phyloP scores from a whole-genome alignment of 2,329 filamentous ascomycete species.

The Epichloe glyceriae region DNA sequence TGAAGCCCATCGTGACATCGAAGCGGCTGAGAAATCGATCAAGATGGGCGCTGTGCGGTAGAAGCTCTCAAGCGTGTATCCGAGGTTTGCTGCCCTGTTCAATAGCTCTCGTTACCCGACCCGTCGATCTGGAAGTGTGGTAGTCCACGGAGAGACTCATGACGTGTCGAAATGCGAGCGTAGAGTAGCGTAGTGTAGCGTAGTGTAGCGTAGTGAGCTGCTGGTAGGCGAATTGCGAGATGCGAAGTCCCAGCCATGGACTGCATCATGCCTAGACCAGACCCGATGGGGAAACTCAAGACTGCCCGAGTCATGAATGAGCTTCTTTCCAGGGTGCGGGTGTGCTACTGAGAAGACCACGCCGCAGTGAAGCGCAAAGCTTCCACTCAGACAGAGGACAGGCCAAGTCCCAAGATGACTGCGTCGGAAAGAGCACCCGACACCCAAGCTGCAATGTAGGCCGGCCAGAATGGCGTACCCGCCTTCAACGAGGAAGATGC shows the following conservation, averaged over 20 bases:
- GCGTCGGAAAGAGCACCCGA: constrained; percentile 3
- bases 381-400: not conserved
- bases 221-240: constrained; percentile 26
- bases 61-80: constrained; percentile 42
- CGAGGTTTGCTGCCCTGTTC: constrained; percentile 46
- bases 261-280: constrained; percentile 2
- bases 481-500: constrained; percentile 6
- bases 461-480: constrained; percentile 6
- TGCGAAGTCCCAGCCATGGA: constrained; percentile 11
- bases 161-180: constrained; percentile 49
- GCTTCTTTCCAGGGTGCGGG: constrained; percentile 7
- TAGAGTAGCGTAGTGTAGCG: no score
- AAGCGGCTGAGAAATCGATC: constrained; percentile 29
- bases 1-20: constrained; percentile 11
- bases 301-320: constrained; percentile 6
- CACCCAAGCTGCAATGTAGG: constrained; percentile 5
- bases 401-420: constrained; percentile 1
- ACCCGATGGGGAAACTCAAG: constrained; percentile 8
- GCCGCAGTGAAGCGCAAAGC: not conserved
- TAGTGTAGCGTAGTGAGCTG: constrained; percentile 38
- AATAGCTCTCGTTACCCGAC: constrained; percentile 48
- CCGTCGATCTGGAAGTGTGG: constrained; percentile 49
- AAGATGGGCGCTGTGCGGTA: constrained; percentile 10
- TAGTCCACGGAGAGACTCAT: constrained; percentile 57
- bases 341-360: no score